A percentile compares a stretch with the other conserved stretches of the same genome.
Evolutionary conservation across 768 basidiomycete genomes (phyloP).

Genomic region (Tricholoma sp.): DNA sequence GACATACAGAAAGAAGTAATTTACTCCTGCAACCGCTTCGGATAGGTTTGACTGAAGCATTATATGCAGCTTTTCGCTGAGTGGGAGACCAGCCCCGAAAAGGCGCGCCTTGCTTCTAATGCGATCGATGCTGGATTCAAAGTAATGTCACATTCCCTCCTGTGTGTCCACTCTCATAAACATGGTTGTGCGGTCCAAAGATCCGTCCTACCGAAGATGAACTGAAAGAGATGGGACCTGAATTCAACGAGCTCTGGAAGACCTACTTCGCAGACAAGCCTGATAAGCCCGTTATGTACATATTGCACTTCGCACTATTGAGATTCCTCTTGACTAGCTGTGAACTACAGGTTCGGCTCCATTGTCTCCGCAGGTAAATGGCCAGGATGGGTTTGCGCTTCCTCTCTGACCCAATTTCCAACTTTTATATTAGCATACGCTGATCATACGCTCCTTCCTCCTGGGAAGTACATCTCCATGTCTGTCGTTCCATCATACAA

Average conservation of each 20-base stretch:
- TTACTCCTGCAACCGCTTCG: constrained; percentile 7
- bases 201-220: constrained; percentile 67
- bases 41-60: not conserved
- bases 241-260: constrained; percentile 66
- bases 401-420: not conserved
- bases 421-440: constrained; percentile 44
- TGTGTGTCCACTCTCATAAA: not conserved
- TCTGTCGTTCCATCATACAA: constrained; percentile 15
- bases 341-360: constrained; percentile 45
- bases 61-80: constrained; percentile 45
- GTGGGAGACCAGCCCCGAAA: constrained; percentile 65
- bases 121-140: constrained; percentile 75
- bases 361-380: constrained; percentile 54
- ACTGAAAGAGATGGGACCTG: constrained; percentile 74
- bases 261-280: constrained; percentile 76
- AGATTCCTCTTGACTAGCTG: not conserved
- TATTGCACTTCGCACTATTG: not conserved
- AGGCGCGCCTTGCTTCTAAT: constrained; percentile 64
- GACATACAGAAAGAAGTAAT: constrained; percentile 50
- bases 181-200: constrained; percentile 21
- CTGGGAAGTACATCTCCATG: constrained; percentile 70
- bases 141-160: constrained; percentile 22
- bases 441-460: constrained; percentile 65
- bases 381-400: not conserved
- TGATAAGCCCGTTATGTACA: constrained; percentile 71